Base-by-base conservation (phyloP, 1,139 yeast genomes). In the Zhuliangozyma blackwelliae region DNA sequence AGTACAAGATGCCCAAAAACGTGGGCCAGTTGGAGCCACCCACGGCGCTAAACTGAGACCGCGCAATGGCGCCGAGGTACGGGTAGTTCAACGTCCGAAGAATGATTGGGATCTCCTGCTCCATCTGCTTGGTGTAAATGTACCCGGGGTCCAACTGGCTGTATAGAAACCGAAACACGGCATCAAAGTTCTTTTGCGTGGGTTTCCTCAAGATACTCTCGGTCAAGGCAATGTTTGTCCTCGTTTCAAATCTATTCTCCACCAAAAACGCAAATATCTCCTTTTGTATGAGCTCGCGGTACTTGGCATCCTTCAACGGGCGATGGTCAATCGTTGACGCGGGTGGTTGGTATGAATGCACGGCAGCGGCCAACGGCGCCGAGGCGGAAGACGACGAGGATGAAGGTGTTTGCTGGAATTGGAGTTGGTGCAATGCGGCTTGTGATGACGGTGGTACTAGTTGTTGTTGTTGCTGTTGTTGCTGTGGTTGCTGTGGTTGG, bases 21-120 rank as follows among this genome's bases (percentile, higher is more conserved):
- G 77, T 75, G 12, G 88, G 90, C 97, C 97, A 88, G 50, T 82
- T 82, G 40, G 83, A 83, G 1, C 96, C 95, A 2, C 96, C 96
- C 7, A 88, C 96, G 0, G 96, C 96, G 34, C 90, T 80, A 26
- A 89, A 80, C 54, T 87, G 95, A 1, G 92, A 82, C 51, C 89
- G 78, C 56, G 82, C 85, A 32, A 89, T 80, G 0, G 85, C 70
- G 31, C 86, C 95, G 40, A 88, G 58, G 55, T 82, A 87, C 1
- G 97, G 97, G 52, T 89, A 90, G 36, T 76, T 77, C 43, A 88
- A 59, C 25, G 71, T 69, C 51, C 78, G 81, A 46, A 90, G 62
- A 11, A 87, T 63, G 16, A 75, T 70, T 47, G 81, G 82, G 9
- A 89, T 86, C 45, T 90, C 97, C 37, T 76, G 72, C 46, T 89